These are phyloP conservation scores for Aquilaria agallochum DNA, from an alignment of 441 rosid genomes.

Conservation along the genomic window DNA sequence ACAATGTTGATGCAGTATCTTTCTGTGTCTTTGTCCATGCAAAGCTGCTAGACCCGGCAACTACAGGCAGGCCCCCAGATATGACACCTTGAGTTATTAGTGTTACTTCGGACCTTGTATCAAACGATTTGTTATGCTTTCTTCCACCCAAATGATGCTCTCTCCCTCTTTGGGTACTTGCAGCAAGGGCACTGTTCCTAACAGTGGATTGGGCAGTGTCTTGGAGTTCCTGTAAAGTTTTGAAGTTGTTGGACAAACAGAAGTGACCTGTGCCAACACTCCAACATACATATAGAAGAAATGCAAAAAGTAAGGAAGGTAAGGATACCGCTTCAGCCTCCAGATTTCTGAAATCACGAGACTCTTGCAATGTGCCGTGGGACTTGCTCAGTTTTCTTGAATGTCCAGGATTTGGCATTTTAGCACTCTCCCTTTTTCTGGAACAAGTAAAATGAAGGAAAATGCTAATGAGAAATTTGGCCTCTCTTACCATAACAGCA, in stretches of 20 bases:
- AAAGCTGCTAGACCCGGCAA: conserved; percentile 62
- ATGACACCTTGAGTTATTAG: conserved; percentile 33
- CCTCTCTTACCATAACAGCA: too few relatives aligned
- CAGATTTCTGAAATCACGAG: conserved; percentile 22
- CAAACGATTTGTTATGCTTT: conserved; percentile 10
- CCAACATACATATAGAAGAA: neutral
- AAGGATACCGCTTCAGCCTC: conserved; percentile 42
- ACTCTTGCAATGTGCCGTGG: conserved; percentile 40
- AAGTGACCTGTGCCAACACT: conserved; percentile 6
- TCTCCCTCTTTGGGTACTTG: conserved; percentile 20
- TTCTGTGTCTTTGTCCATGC: conserved; percentile 74
- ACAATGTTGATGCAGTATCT: conserved; percentile 42
- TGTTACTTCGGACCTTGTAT: conserved; percentile 27
- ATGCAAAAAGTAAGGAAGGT: neutral
- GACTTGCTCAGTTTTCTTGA: conserved; percentile 36
- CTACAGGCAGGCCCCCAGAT: conserved; percentile 44
- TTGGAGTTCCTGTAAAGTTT: conserved; percentile 31
- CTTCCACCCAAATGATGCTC: neutral
- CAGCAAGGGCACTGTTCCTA: conserved; percentile 12
- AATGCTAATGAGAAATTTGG: neutral
- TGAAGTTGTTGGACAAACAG: conserved; percentile 6
- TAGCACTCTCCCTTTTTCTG: conserved; percentile 61
- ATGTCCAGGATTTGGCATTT: conserved; percentile 40
- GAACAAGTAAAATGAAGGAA: conserved; percentile 11
- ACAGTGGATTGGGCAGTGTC: conserved; percentile 10